These are phyloP conservation scores for Aspergillus kassunensis DNA, from an alignment of 495 filamentous ascomycete genomes.

Conservation along the genomic window DNA sequence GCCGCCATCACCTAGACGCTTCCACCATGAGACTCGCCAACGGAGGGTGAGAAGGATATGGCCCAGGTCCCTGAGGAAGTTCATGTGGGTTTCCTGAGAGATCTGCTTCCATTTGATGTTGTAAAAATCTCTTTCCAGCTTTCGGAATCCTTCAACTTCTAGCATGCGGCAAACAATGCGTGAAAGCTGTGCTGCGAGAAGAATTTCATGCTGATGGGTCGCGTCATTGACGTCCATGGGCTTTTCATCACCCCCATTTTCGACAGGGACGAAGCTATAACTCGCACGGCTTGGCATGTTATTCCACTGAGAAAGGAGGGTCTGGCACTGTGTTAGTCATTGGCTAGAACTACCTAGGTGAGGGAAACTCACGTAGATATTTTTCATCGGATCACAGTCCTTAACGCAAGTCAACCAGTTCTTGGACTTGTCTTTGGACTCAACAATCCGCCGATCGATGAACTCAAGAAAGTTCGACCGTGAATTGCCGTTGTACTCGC, in stretches of 20 bases:
- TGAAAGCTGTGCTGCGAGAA: slow-evolving; percentile 45
- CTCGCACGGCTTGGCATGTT: slow-evolving; percentile 50
- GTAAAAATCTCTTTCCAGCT: slow-evolving; percentile 47
- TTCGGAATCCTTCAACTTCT: slow-evolving; percentile 49
- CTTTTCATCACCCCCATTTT: slow-evolving; percentile 30
- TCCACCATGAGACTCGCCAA: slow-evolving; percentile 51
- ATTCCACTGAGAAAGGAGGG: slow-evolving; percentile 46
- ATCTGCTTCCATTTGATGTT: slow-evolving; percentile 51
- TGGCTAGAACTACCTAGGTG: neutral
- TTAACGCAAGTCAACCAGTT: slow-evolving; percentile 47
- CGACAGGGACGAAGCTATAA: slow-evolving; percentile 41
- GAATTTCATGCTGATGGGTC: slow-evolving; percentile 39
- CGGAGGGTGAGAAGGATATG: slow-evolving; percentile 45
- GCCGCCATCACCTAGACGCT: slow-evolving; percentile 42
- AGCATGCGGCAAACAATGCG: slow-evolving; percentile 49
- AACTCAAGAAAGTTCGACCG: slow-evolving; percentile 46
- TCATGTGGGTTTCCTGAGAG: slow-evolving; percentile 40
- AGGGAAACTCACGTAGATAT: slow-evolving; percentile 36
- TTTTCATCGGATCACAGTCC: slow-evolving; percentile 43
- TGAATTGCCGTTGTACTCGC: slow-evolving; percentile 45
- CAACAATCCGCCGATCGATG: slow-evolving; percentile 44
- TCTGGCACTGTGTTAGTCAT: no score
- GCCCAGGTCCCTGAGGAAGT: slow-evolving; percentile 43
- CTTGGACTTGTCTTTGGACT: slow-evolving; percentile 47
- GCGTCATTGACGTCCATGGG: slow-evolving; percentile 40